Evolutionary conservation across 192 early-diverging fungal species (phyloP).

Genomic region (Lobosporangium transversale): DNA sequence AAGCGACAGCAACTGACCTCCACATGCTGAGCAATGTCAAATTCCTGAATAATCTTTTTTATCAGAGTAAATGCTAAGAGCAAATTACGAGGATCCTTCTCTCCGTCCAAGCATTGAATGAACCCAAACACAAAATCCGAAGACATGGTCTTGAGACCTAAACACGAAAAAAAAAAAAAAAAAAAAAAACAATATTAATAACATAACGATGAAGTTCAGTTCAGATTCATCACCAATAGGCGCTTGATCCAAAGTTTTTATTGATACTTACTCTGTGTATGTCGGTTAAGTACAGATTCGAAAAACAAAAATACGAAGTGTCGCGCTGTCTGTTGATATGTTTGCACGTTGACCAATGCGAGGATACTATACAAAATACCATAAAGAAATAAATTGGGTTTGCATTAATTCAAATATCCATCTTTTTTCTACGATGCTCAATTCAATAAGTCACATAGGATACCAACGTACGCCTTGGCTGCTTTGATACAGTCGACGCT

Average conservation of each 20-base stretch:
- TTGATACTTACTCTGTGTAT: conserved; percentile 55
- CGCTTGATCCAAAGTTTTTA: no score
- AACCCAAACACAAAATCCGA: conserved; percentile 84
- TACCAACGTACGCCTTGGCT: conserved; percentile 58
- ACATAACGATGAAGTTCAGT: neutral
- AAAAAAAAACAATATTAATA: neutral
- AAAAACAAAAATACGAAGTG: conserved; percentile 79
- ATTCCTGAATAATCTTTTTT: conserved; percentile 72
- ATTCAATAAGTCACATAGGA: no score
- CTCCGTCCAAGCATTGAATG: conserved; percentile 91
- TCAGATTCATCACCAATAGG: no score
- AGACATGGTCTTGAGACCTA: conserved; percentile 72
- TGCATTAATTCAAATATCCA: no score
- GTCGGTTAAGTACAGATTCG: conserved; percentile 69
- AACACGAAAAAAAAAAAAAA: neutral
- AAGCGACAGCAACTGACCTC: conserved; percentile 62
- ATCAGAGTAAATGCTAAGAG: conserved; percentile 86
- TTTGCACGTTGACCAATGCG: conserved; percentile 89
- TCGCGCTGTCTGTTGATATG: conserved; percentile 87
- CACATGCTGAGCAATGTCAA: conserved; percentile 82
- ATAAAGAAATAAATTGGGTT: neutral
- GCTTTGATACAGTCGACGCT: conserved; percentile 61
- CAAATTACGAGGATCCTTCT: conserved; percentile 98
- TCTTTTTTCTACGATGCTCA: no score
- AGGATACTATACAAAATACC: conserved; percentile 69